Percentiles rank a stretch among this genome's conserved stretches.
phyloP scores from a whole-genome alignment of 352 stramenopile genomes.

The Pythium vanterpoolii region DNA sequence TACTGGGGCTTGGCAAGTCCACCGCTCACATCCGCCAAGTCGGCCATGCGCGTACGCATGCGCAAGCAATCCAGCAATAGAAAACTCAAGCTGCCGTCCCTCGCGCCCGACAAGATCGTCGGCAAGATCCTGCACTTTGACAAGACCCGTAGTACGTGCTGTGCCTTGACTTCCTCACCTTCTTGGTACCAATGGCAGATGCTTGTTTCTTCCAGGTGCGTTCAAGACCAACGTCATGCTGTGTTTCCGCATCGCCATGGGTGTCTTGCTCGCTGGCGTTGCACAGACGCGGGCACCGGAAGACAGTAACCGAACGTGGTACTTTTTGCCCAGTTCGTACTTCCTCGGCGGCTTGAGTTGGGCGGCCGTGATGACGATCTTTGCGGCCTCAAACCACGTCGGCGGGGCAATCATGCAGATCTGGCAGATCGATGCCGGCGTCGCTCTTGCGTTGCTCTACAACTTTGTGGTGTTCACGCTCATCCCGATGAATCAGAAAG shows the following conservation, averaged over 20 bases:
- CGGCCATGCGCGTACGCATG: constrained; percentile 25
- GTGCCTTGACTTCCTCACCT: neutral
- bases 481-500: constrained; percentile 46
- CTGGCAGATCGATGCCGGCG: constrained; percentile 70
- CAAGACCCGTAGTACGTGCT: constrained; percentile 26
- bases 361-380: constrained; percentile 70
- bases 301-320: constrained; percentile 28
- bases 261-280: constrained; percentile 54
- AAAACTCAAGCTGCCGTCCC: neutral
- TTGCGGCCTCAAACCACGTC: constrained; percentile 50
- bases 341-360: constrained; percentile 63
- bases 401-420: constrained; percentile 60
- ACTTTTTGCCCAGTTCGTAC: constrained; percentile 56
- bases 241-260: constrained; percentile 44
- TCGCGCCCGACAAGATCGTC: constrained; percentile 11
- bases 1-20: constrained; percentile 18
- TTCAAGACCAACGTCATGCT: constrained; percentile 41
- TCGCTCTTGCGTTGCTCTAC: constrained; percentile 68
- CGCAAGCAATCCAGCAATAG: constrained; percentile 6
- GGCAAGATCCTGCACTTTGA: constrained; percentile 35
- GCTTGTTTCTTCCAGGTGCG: constrained; percentile 7
- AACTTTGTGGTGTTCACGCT: constrained; percentile 62
- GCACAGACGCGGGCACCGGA: constrained; percentile 44
- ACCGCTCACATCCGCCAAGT: neutral
- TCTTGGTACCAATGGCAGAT: neutral